Evolutionary conservation across 805 yeast genomes (phyloP), one percentile per base, ranked within the genome.

Genomic region (Candida namnaoensis): DNA sequence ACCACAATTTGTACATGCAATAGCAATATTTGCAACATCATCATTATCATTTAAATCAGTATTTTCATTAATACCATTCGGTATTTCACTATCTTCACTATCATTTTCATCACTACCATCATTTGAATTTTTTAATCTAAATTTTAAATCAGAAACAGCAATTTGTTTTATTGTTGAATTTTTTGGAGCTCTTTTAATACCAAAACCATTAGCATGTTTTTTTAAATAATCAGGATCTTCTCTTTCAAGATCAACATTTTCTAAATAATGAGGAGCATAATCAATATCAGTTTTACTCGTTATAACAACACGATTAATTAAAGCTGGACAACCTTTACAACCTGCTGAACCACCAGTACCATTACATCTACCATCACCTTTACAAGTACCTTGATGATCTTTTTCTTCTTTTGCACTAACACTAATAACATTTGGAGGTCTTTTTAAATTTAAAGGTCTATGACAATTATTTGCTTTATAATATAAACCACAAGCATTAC

Each of bases 401-500:
- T 58, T 58, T 7, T 36, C 36, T 2, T 47, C 33, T 19, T 19
- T 19, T 19, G 19, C 42, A 96, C 72, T 55, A 88, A 86, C 19
- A 54, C 87, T 87, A 45, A 91, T 90, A 3, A 88, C 90, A 57
- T 90, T 95, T 0, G 96, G 60, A 3, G 60, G 60, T 46, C 59
- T 85, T 54, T 90, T 88, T 54, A 90, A 68, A 36, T 93, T 81
- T 37, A 90, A 69, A 1, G 98, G 98, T 39, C 98, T 65, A 35
- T 85, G 95, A 5, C 85, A 90, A 23, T 96, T 96, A 54, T 91
- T 96, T 14, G 93, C 72, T 58, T 88, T 88, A 53, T 82, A 69
- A 52, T 91, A 90, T 45, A 91, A 66, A 0, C 98, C 98, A 65
- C 98, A 90, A 0, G 98, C 98, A 60, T 90, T 90, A 62, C 98